phyloP scores from a whole-genome alignment of 805 yeast species.

The Lachancea meyersii region DNA sequence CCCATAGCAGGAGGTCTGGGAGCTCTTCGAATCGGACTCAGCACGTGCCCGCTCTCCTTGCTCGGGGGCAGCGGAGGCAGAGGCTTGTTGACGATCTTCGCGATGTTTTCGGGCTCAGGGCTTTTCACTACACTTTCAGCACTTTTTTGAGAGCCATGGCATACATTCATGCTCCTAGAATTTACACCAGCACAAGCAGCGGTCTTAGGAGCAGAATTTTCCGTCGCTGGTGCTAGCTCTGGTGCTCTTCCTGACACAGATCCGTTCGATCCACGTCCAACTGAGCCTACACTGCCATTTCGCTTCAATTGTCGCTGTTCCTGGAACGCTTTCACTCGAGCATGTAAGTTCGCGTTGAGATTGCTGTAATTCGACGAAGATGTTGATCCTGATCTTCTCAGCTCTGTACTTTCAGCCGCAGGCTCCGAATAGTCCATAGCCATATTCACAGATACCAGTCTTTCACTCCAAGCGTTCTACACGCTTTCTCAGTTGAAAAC shows the following conservation, averaged over 20 bases:
- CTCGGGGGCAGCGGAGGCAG: slow-evolving; percentile 38
- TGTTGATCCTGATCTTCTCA: slow-evolving; percentile 20
- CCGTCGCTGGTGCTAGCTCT: not conserved
- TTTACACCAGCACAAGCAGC: not conserved
- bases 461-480: not conserved
- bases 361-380: slow-evolving; percentile 31
- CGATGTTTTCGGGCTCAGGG: slow-evolving; percentile 19
- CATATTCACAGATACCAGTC: not conserved
- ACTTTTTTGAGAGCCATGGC: not conserved
- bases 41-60: slow-evolving; percentile 5
- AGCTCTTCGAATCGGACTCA: slow-evolving; percentile 26
- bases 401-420: slow-evolving; percentile 3
- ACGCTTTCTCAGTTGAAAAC: not conserved
- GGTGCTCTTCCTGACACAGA: slow-evolving; percentile 7
- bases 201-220: not conserved
- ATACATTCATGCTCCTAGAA: too few relatives aligned
- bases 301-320: slow-evolving; percentile 57
- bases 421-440: slow-evolving; percentile 2
- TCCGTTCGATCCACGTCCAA: slow-evolving; percentile 7
- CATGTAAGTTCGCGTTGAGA: slow-evolving; percentile 74
- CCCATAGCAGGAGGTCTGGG: slow-evolving; percentile 21
- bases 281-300: slow-evolving; percentile 29
- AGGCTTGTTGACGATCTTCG: slow-evolving; percentile 35
- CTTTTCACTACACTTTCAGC: not conserved
- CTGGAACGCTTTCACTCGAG: slow-evolving; percentile 80